Base-by-base conservation (phyloP, 768 basidiomycete genomes). In the Pleurotus djamor region DNA sequence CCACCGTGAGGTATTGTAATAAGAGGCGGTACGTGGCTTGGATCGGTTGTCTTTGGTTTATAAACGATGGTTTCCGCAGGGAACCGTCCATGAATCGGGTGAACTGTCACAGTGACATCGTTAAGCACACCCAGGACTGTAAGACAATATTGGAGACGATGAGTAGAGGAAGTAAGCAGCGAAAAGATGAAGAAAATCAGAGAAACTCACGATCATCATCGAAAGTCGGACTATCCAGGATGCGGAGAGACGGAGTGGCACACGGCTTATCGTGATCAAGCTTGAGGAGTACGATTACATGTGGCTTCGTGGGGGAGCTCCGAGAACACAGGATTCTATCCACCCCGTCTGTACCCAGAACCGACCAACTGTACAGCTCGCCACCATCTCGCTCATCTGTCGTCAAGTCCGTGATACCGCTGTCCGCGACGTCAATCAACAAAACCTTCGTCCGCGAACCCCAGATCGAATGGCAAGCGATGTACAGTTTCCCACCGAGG, bases 1-100 rank as follows among this genome's bases (percentile, higher is more conserved):
- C 88, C 88, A 9, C 88, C 88, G 59, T 89, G 89, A 7, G 80
- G 79, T 12, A 74, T 66, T 0, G 80, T 81, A 50, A 91, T 72
- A 54, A 78, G 87, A 16, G 81, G 77, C 2, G 74, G 32, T 4
- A 50, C 66, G 5, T 43, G 52, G 44, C 60, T 61, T 7, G 68
- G 69, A 45, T 72, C 73, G 16, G 87, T 28, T 28, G 21, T 28
- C 21, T 28, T 28, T 28, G 21, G 21, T 28, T 28, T 28, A 3
- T 28, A 28, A 28, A 28, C 21, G 21, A 69, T 28, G 21, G 83
- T 82, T 68, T 89, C 84, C 1, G 80, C 75, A 2, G 80, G 82
- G 38, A 69, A 69, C 41, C 79, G 77, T 5, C 69, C 71, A 5
- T 85, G 83, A 38, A 89, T 78, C 0, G 21, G 21, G 3, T 28